phyloP scores from a whole-genome alignment of 257 asterid species.

The Solanum dulcamara region DNA sequence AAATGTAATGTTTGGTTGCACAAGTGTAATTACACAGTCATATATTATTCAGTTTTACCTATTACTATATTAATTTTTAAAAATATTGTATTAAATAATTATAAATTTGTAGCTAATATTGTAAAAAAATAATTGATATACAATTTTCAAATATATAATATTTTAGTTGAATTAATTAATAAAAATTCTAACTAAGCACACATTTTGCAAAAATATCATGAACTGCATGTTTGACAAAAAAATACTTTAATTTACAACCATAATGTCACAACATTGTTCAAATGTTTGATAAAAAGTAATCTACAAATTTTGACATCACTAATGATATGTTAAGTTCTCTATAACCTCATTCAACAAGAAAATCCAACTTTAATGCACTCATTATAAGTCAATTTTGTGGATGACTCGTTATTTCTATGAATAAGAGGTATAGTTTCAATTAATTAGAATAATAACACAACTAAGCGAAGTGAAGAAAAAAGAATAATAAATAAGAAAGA shows the following conservation, averaged over 20 bases:
- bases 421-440: background rate
- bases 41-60: background rate
- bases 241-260: background rate
- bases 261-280: background rate
- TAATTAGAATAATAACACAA: background rate
- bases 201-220: background rate
- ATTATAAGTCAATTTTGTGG: background rate
- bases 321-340: background rate
- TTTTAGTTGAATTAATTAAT: background rate
- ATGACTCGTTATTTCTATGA: background rate
- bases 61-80: background rate
- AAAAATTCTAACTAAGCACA: background rate
- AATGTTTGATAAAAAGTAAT: background rate
- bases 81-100: background rate
- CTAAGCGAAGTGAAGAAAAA: background rate
- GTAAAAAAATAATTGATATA: background rate
- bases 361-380: background rate
- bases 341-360: background rate
- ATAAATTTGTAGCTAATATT: background rate
- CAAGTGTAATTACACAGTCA: background rate
- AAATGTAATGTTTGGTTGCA: background rate
- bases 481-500: background rate
- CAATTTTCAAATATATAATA: background rate
- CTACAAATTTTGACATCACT: background rate
- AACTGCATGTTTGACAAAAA: background rate